Conservation (phyloP, 805 yeast genomes). For the Starmerella gropengiesseri region DNA sequence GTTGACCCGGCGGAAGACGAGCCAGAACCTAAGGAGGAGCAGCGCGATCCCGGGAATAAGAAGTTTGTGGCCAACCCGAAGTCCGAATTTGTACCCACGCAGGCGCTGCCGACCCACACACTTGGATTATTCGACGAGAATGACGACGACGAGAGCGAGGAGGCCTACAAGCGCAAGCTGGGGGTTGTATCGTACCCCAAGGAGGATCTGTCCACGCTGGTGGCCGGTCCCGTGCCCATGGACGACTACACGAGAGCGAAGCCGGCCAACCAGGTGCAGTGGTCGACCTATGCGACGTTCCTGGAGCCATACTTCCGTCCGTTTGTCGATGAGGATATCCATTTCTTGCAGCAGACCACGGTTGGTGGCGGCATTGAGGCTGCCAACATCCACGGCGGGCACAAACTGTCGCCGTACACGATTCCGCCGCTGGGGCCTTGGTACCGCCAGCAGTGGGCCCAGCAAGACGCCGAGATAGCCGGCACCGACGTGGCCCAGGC, state of each 20-base stretch:
- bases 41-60: constrained; percentile 23
- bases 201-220: constrained; percentile 54
- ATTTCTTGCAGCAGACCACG: constrained; percentile 52
- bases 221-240: constrained; percentile 86
- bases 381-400: constrained; percentile 23
- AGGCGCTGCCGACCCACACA: constrained; percentile 56
- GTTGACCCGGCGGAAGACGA: background rate
- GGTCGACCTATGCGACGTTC: constrained; percentile 72
- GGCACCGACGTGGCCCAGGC: constrained; percentile 11
- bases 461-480: constrained; percentile 19
- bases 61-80: constrained; percentile 49
- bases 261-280: constrained; percentile 84
- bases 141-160: constrained; percentile 61
- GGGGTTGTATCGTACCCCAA: constrained; percentile 89
- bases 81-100: constrained; percentile 62
- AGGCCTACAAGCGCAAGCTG: constrained; percentile 59
- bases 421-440: constrained; percentile 79
- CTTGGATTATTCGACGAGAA: constrained; percentile 58
- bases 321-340: constrained; percentile 69
- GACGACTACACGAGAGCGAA: constrained; percentile 74
- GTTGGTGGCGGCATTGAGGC: constrained; percentile 31
- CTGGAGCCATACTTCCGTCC: constrained; percentile 76
- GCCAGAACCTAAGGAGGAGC: background rate
- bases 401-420: constrained; percentile 46
- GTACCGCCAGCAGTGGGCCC: constrained; percentile 73